These are phyloP conservation scores for Hyaloraphidium curvatum DNA, from an alignment of 192 early-diverging fungal species.

Conservation along the genomic window DNA sequence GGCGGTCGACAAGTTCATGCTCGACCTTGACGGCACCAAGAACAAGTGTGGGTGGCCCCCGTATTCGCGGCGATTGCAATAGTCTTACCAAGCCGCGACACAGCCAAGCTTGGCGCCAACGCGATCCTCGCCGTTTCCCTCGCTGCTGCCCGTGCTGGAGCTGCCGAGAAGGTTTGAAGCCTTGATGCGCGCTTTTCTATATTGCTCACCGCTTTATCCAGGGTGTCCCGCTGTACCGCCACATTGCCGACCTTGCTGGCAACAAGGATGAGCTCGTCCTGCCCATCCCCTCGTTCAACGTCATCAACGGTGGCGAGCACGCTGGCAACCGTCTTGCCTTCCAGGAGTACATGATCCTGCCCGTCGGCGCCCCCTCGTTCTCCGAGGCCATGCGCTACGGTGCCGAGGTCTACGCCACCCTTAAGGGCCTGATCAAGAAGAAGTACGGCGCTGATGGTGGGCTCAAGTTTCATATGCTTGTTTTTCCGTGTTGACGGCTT, in stretches of 20 bases:
- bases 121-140: constrained; percentile 97
- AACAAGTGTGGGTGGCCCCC: constrained; percentile 49
- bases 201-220: neutral
- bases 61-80: neutral
- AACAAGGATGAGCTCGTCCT: constrained; percentile 73
- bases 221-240: constrained; percentile 83
- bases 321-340: constrained; percentile 99
- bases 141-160: constrained; percentile 86
- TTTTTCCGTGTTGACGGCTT: neutral
- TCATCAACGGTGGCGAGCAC: constrained; percentile 98
- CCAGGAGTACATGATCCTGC: constrained; percentile 99
- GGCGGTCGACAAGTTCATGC: constrained; percentile 75
- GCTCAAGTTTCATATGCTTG: neutral
- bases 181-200: neutral
- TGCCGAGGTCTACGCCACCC: constrained; percentile 87
- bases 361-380: constrained; percentile 81
- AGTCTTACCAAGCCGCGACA: neutral
- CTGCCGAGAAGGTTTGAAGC: constrained; percentile 45
- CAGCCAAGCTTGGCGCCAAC: constrained; percentile 81
- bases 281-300: constrained; percentile 94
- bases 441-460: constrained; percentile 89
- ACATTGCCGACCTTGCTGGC: constrained; percentile 77
- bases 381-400: constrained; percentile 95
- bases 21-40: constrained; percentile 75
- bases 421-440: constrained; percentile 93